Evolutionary conservation across 139 green algal genomes (phyloP).

Genomic region (Pycnococcus provasolii): DNA sequence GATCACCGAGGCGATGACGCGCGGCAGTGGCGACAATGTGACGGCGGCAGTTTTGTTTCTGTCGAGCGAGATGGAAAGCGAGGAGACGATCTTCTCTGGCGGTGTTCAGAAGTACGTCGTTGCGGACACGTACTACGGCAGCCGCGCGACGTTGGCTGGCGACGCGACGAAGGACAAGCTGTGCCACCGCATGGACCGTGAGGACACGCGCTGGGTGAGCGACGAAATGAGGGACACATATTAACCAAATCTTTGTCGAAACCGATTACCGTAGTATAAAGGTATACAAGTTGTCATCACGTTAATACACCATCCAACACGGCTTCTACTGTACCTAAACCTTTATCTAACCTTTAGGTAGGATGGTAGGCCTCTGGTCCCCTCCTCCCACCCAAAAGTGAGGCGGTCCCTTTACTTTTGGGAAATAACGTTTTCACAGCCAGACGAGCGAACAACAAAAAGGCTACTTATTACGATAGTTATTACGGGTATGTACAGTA

Average conservation of each 20-base stretch:
- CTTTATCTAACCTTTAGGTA: too few species aligned
- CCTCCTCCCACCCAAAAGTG: too few species aligned
- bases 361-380: too few species aligned
- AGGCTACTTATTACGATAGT: too few species aligned
- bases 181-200: background rate
- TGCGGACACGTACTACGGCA: background rate
- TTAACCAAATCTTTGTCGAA: background rate
- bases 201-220: background rate
- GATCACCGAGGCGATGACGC: slow-evolving; percentile 19
- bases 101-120: background rate
- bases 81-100: slow-evolving; percentile 1
- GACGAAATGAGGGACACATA: background rate
- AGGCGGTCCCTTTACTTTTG: too few species aligned
- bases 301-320: too few species aligned
- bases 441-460: too few species aligned
- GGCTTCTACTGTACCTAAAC: too few species aligned
- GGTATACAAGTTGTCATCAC: too few species aligned
- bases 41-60: slow-evolving; percentile 25
- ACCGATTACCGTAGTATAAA: too few species aligned
- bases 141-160: background rate
- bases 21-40: slow-evolving; percentile 24
- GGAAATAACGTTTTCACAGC: too few species aligned
- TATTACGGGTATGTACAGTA: too few species aligned
- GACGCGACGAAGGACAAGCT: background rate
- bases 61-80: background rate